These are phyloP conservation scores for Coemansia sp. DNA, from an alignment of 192 early-diverging fungal species.

Conservation along the genomic window DNA sequence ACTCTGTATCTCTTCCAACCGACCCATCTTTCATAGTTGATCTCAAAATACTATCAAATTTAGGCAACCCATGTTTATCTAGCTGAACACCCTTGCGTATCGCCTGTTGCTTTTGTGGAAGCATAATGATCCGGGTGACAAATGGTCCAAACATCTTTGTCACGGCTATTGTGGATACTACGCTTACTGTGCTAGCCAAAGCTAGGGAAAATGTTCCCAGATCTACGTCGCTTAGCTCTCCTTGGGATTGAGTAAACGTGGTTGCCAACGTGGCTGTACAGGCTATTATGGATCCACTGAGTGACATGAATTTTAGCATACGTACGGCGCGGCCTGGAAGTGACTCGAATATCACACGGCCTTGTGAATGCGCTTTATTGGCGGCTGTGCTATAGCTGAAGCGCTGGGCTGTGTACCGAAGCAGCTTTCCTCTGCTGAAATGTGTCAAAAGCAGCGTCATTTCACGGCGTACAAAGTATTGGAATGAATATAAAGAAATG, in stretches of 20 bases:
- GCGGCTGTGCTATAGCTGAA: too few relatives aligned
- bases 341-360: slow-evolving; percentile 22
- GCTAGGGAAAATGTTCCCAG: slow-evolving; percentile 17
- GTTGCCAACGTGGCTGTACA: slow-evolving; percentile 31
- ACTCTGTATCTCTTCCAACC: slow-evolving; percentile 15
- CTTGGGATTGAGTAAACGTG: slow-evolving; percentile 11
- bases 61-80: slow-evolving; percentile 36
- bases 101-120: slow-evolving; percentile 6
- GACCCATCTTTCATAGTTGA: neutral
- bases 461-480: too few relatives aligned
- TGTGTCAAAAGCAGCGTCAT: too few relatives aligned
- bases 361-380: too few relatives aligned
- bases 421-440: too few relatives aligned
- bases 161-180: slow-evolving; percentile 30
- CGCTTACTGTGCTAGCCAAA: slow-evolving; percentile 34
- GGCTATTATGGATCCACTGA: slow-evolving; percentile 25
- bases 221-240: slow-evolving; percentile 17
- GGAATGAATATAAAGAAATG: too few relatives aligned
- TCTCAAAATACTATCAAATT: slow-evolving; percentile 38
- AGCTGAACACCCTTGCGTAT: slow-evolving; percentile 13
- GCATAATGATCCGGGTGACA: slow-evolving; percentile 32
- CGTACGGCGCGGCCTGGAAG: slow-evolving; percentile 33
- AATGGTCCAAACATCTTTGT: slow-evolving; percentile 44
- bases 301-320: slow-evolving; percentile 51
- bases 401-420: too few relatives aligned